Evolutionary conservation across 768 basidiomycete genomes (phyloP).

Genomic region (Kwoniella dejecticola): DNA sequence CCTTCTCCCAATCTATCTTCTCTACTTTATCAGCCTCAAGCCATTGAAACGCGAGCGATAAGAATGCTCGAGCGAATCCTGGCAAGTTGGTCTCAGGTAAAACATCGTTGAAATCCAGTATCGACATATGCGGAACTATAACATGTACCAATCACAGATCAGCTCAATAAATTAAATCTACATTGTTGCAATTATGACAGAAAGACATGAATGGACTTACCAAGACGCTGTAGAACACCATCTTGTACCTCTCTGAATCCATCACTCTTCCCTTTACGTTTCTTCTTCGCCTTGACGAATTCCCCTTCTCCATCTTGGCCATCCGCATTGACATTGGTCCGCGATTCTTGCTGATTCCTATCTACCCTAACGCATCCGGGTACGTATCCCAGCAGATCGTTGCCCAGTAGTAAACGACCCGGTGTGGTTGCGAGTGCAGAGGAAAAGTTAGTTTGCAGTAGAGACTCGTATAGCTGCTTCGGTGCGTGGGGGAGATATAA

Average conservation of each 20-base stretch:
- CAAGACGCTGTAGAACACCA: constrained; percentile 36
- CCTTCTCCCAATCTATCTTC: constrained; percentile 37
- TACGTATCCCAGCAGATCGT: constrained; percentile 43
- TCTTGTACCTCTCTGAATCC: constrained; percentile 19
- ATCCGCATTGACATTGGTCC: neutral
- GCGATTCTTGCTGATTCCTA: neutral
- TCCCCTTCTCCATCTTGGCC: constrained; percentile 12
- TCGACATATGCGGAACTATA: constrained; percentile 36
- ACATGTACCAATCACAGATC: neutral
- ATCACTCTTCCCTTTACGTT: constrained; percentile 32
- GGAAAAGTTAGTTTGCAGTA: constrained; percentile 33
- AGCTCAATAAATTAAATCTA: no score
- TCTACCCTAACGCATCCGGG: constrained; percentile 20
- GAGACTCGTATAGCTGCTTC: constrained; percentile 38
- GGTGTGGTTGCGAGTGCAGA: constrained; percentile 15
- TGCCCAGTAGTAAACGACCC: constrained; percentile 37
- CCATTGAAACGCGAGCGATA: constrained; percentile 40
- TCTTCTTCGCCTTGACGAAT: constrained; percentile 46
- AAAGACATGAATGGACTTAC: constrained; percentile 25
- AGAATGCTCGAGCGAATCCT: constrained; percentile 47
- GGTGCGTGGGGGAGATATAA: constrained; percentile 48
- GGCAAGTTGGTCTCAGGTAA: constrained; percentile 45
- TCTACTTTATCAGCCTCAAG: constrained; percentile 13
- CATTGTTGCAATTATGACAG: no score
- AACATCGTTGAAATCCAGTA: constrained; percentile 11